Base-by-base conservation (phyloP, 495 filamentous ascomycete species). In the Tricharina praecox region DNA sequence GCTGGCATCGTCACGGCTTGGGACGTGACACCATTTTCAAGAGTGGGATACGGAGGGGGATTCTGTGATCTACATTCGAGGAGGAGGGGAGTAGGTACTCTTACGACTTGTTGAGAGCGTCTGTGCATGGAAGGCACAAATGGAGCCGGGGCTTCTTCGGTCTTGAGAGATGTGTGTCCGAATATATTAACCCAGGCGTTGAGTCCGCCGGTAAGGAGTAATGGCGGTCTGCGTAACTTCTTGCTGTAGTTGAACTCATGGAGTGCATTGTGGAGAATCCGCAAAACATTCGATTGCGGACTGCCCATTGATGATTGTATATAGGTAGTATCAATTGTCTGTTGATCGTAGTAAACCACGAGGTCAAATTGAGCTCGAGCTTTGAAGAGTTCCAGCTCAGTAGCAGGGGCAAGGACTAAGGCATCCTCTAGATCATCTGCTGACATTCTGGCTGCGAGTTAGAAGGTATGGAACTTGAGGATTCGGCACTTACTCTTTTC, bases 261-360 rank as follows among this genome's bases (percentile, higher is more conserved):
- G 7, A 97, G 68, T 1, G 90, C 85, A 54, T 85, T 74, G 54
- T 78, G 71, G 11, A 97, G 66, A 28, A 76, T 77, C 54, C 76
- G 69, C 10, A 95, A 63, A 36, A 78, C 70, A 35, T 69, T 70
- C 23, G 74, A 68, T 16, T 74, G 40, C 54, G 73, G 37, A 63
- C 66, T 53, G 66, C 63, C 38, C 68, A 63, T 26, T 64, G 64
- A 43, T 68, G 62, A 62, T 64, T 43, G 62, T 51, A 67, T 66
- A 55, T 66, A 76, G 35, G 61, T 64, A 47, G 67, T 67, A 54
- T 81, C 70, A 20, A 58, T 58, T 1, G 78, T 78, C 23, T 64
- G 64, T 54, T 84, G 74, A 59, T 99, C 86, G 60, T 96, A 92
- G 55, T 92, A 92, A 1, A 96, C 82, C 20, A 96, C 71, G 44